Percentiles rank a stretch among this genome's conserved stretches.
Conservation (phyloP, 2,329 filamentous ascomycete species). For the Diaporthe ilicicola region DNA sequence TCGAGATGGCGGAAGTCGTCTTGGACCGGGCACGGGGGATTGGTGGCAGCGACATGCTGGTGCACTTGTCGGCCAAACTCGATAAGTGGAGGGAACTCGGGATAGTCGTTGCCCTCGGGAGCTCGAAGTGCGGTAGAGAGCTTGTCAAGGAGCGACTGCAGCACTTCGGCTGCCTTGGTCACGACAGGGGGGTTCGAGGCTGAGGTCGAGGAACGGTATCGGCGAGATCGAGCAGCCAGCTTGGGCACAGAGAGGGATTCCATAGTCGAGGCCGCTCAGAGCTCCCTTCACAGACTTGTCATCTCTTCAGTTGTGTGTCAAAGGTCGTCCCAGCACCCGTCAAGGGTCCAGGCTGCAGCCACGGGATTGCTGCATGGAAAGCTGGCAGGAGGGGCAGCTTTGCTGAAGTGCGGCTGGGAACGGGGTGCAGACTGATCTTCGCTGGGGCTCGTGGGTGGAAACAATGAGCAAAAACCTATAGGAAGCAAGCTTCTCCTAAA, state of each 20-base stretch:
- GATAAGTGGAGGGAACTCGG: conserved; percentile 57
- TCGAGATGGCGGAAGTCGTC: conserved; percentile 84
- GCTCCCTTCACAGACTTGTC: conserved; percentile 28
- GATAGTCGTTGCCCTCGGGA: conserved; percentile 52
- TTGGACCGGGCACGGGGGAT: conserved; percentile 63
- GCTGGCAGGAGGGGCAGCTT: conserved; percentile 27
- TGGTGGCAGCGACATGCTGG: conserved; percentile 63
- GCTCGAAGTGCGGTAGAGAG: conserved; percentile 48
- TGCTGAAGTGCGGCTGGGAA: conserved; percentile 5
- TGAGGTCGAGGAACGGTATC: conserved; percentile 72
- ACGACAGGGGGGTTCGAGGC: conserved; percentile 63
- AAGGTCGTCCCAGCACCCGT: conserved; percentile 43
- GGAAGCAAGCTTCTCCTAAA: neutral
- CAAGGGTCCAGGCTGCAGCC: conserved; percentile 43
- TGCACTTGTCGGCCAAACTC: conserved; percentile 71
- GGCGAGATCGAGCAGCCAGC: conserved; percentile 62
- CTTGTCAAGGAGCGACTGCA: conserved; percentile 62
- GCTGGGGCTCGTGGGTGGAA: neutral
- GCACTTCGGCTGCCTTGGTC: conserved; percentile 68
- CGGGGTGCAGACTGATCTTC: neutral
- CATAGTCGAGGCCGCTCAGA: conserved; percentile 23
- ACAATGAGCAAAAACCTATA: neutral
- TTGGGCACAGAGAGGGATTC: conserved; percentile 39
- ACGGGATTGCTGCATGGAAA: conserved; percentile 39
- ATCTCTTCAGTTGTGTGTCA: conserved; percentile 33